phyloP scores from a whole-genome alignment of 176 grass and related monocot species.

The Dendrocalamus sinicus region DNA sequence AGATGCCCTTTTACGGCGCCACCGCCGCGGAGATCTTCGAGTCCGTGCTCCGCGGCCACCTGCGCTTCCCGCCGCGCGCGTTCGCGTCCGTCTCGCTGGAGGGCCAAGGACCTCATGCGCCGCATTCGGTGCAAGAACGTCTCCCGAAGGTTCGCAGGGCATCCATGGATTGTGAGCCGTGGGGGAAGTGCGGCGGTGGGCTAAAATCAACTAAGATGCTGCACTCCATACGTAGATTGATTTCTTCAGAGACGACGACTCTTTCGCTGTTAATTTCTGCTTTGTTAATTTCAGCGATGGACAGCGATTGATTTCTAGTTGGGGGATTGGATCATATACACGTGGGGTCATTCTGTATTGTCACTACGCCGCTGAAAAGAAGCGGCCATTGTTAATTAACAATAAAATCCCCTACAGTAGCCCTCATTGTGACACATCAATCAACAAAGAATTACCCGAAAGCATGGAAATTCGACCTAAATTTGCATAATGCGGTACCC shows the following conservation, averaged over 20 bases:
- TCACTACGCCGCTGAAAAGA: not conserved
- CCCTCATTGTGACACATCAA: too few species aligned
- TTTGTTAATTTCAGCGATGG: not conserved
- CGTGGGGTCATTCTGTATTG: not conserved
- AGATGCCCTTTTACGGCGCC: constrained; percentile 64
- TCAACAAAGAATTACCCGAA: too few species aligned
- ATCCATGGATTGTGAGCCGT: constrained; percentile 59
- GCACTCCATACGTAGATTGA: not conserved
- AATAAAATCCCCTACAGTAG: too few species aligned
- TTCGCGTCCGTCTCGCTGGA: constrained; percentile 63
- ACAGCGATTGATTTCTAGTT: too few species aligned
- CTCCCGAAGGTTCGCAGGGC: constrained; percentile 62
- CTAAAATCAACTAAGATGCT: constrained; percentile 2
- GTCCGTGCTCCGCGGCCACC: constrained; percentile 59
- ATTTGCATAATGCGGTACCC: too few species aligned
- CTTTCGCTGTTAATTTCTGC: not conserved
- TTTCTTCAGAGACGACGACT: not conserved
- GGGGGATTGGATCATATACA: too few species aligned
- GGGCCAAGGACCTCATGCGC: constrained; percentile 77
- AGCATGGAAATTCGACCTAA: too few species aligned
- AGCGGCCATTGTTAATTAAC: not conserved
- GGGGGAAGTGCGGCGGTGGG: constrained; percentile 33
- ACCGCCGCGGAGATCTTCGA: constrained; percentile 59
- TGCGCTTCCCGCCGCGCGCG: constrained; percentile 62
- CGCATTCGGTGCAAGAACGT: constrained; percentile 79